phyloP scores from a whole-genome alignment of 2,329 filamentous ascomycete genomes.

The Pestalotiopsis sp. region DNA sequence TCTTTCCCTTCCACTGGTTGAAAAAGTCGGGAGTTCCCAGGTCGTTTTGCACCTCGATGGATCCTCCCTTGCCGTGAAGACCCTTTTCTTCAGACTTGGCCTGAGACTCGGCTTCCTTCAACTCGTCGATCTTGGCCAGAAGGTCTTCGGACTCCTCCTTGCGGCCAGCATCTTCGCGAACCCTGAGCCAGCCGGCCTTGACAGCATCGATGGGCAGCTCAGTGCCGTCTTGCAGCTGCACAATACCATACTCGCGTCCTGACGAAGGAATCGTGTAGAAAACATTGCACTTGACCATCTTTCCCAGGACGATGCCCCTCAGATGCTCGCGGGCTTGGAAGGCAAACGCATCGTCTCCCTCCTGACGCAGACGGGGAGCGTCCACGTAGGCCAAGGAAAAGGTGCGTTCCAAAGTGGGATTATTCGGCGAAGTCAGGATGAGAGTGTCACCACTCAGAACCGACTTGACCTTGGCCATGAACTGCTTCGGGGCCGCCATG shows the following conservation, averaged over 20 bases:
- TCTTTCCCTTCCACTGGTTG: constrained; percentile 82
- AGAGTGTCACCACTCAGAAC: constrained; percentile 93
- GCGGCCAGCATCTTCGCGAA: constrained; percentile 90
- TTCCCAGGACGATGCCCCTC: constrained; percentile 81
- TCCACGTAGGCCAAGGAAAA: constrained; percentile 92
- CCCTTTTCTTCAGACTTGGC: constrained; percentile 81
- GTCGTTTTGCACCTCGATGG: constrained; percentile 81
- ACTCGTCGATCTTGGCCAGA: constrained; percentile 70
- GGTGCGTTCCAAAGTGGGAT: constrained; percentile 79
- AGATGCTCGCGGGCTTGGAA: constrained; percentile 96
- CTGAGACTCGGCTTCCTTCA: constrained; percentile 75
- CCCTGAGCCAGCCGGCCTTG: constrained; percentile 87
- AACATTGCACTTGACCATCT: constrained; percentile 81
- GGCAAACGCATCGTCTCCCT: constrained; percentile 88
- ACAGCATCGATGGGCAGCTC: constrained; percentile 81
- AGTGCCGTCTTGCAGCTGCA: constrained; percentile 74
- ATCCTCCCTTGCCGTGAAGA: constrained; percentile 70
- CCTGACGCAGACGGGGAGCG: constrained; percentile 82
- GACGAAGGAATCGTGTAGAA: constrained; percentile 86
- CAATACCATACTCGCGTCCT: constrained; percentile 85
- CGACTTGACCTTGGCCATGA: constrained; percentile 82
- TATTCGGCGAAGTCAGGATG: constrained; percentile 78
- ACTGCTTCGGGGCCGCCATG: constrained; percentile 44
- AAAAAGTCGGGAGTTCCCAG: constrained; percentile 78
- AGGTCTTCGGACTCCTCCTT: constrained; percentile 85